phyloP scores from a whole-genome alignment of 1,284 basidiomycete species.

The Ustilago lituana region DNA sequence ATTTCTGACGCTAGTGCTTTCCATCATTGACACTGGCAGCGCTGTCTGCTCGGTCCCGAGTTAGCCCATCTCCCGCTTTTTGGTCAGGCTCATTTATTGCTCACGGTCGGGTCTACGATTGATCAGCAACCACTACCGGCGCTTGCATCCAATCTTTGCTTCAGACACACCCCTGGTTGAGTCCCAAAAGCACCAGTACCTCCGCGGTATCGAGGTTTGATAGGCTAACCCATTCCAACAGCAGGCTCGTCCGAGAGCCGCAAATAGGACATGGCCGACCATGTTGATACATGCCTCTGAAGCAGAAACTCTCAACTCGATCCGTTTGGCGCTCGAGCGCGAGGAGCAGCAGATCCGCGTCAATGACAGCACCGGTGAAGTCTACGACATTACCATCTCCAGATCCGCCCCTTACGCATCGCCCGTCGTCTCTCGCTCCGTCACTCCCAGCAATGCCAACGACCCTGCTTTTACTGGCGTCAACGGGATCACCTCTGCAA shows the following conservation, averaged over 20 bases:
- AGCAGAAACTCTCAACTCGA: slow-evolving; percentile 54
- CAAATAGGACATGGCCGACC: slow-evolving; percentile 18
- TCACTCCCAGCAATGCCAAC: slow-evolving; percentile 44
- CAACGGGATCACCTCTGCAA: slow-evolving; percentile 20
- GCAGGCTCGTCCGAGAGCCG: background rate
- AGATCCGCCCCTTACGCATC: slow-evolving; percentile 60
- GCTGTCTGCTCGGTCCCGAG: too few species aligned
- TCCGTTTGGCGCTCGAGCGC: slow-evolving; percentile 55
- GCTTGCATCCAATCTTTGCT: too few species aligned
- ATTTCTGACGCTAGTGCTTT: too few species aligned
- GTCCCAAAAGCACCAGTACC: too few species aligned
- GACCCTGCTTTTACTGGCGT: slow-evolving; percentile 17
- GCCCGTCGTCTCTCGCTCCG: slow-evolving; percentile 47
- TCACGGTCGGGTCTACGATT: too few species aligned
- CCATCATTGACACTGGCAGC: too few species aligned
- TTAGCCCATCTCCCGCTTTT: too few species aligned
- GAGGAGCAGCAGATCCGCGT: slow-evolving; percentile 62
- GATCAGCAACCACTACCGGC: too few species aligned
- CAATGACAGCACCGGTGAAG: slow-evolving; percentile 58
- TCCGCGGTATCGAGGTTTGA: too few species aligned
- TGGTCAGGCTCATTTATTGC: too few species aligned
- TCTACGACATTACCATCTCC: slow-evolving; percentile 62
- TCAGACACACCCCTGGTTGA: background rate
- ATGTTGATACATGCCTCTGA: slow-evolving; percentile 54
- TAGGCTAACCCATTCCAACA: background rate